A percentile compares a stretch with the other conserved stretches of the same genome.
Conservation (phyloP, 257 asterid species). For the Primulina eburnea region DNA sequence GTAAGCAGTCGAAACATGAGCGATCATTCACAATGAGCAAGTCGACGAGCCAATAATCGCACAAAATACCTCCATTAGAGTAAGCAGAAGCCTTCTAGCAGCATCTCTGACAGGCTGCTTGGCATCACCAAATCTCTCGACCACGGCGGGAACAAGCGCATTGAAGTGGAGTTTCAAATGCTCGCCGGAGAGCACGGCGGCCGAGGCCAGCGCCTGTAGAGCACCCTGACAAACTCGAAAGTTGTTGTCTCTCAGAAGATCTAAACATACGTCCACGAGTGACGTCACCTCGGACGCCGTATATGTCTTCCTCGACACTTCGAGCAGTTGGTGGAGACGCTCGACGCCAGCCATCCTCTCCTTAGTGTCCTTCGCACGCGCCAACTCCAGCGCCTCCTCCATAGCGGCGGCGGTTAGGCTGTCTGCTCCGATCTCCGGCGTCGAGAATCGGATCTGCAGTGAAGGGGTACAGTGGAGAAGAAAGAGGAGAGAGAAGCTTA, state of each 20-base stretch:
- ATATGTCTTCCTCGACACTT: slow-evolving; percentile 71
- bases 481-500: slow-evolving; percentile 16
- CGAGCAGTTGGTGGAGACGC: slow-evolving; percentile 87
- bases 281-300: slow-evolving; percentile 38
- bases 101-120: slow-evolving; percentile 98
- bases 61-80: slow-evolving; percentile 83
- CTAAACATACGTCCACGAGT: slow-evolving; percentile 11
- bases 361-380: slow-evolving; percentile 97
- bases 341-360: slow-evolving; percentile 99
- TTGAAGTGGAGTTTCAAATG: slow-evolving; percentile 47
- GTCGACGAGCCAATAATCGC: slow-evolving; percentile 13
- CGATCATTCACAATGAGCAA: slow-evolving; percentile 13
- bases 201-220: no score
- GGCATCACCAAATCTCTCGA: slow-evolving; percentile 85
- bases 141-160: slow-evolving; percentile 59
- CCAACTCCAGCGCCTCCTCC: slow-evolving; percentile 97
- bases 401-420: slow-evolving; percentile 26
- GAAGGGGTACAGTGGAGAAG: slow-evolving; percentile 11
- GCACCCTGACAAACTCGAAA: no score
- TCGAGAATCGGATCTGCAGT: slow-evolving; percentile 58
- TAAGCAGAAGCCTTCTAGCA: slow-evolving; percentile 75
- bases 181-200: slow-evolving; percentile 71
- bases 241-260: no score
- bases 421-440: slow-evolving; percentile 24
- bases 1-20: neutral